These are phyloP conservation scores for Orychophragmus violaceus DNA, from an alignment of 345 rosid species.

Conservation along the genomic window DNA sequence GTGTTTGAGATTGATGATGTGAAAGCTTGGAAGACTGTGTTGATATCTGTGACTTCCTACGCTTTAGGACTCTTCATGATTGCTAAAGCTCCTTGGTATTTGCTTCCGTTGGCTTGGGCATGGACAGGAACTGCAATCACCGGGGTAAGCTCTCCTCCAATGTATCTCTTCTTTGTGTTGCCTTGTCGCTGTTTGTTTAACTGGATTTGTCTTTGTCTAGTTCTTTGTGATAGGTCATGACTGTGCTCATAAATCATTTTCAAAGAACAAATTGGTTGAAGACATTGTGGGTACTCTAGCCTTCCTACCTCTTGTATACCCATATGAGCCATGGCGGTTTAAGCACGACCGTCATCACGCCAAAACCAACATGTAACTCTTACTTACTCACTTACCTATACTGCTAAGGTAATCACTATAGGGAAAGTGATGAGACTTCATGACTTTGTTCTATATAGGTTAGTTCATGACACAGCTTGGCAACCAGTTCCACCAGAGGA, in stretches of 20 bases:
- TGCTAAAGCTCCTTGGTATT: conserved; percentile 84
- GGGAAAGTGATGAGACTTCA: background rate
- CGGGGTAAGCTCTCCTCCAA: conserved; percentile 42
- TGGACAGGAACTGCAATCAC: conserved; percentile 96
- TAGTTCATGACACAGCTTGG: conserved; percentile 90
- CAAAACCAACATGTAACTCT: conserved; percentile 79
- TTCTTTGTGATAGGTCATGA: conserved; percentile 99
- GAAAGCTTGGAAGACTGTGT: conserved; percentile 86
- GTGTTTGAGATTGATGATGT: conserved; percentile 79
- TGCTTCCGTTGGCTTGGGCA: conserved; percentile 95
- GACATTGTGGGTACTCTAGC: conserved; percentile 94
- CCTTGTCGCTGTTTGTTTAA: background rate
- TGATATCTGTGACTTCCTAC: conserved; percentile 73
- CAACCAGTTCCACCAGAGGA: conserved; percentile 75
- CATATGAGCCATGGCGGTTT: conserved; percentile 95
- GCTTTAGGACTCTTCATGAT: conserved; percentile 77
- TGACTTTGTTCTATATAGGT: conserved; percentile 39
- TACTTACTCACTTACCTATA: background rate
- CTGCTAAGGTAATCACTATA: background rate
- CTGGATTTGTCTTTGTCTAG: conserved; percentile 32
- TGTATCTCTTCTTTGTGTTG: background rate
- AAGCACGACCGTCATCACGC: conserved; percentile 96
- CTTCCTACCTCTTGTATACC: conserved; percentile 80
- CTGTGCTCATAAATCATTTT: conserved; percentile 94
- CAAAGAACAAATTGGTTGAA: conserved; percentile 81